A percentile compares a stretch with the other conserved stretches of the same genome.
phyloP scores from a whole-genome alignment of 192 early-diverging fungal species.

The Podila minutissima region DNA sequence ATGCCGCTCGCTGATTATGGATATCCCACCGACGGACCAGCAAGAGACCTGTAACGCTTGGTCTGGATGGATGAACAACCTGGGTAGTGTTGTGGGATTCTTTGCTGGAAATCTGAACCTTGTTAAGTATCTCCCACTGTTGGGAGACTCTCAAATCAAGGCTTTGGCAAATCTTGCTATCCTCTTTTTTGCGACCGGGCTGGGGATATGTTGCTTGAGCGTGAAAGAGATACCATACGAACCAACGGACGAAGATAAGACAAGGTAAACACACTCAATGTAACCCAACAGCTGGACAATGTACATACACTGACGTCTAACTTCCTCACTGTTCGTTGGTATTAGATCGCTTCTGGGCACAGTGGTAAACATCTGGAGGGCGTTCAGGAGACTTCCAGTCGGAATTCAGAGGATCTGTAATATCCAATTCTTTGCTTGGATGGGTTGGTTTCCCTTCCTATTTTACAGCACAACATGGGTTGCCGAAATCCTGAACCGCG shows the following conservation, averaged over 20 bases:
- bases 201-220: slow-evolving; percentile 75
- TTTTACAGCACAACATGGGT: slow-evolving; percentile 89
- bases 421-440: slow-evolving; percentile 95
- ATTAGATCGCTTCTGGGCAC: slow-evolving; percentile 55
- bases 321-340: slow-evolving; percentile 11
- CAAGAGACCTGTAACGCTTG: slow-evolving; percentile 87
- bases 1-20: slow-evolving; percentile 87
- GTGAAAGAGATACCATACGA: slow-evolving; percentile 59
- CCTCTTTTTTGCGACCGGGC: slow-evolving; percentile 62
- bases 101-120: slow-evolving; percentile 88
- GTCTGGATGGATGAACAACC: slow-evolving; percentile 86
- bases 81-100: slow-evolving; percentile 88
- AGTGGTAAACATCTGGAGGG: slow-evolving; percentile 61
- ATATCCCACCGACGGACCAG: slow-evolving; percentile 79
- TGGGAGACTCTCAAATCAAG: slow-evolving; percentile 83
- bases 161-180: slow-evolving; percentile 81
- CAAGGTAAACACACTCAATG: slow-evolving; percentile 18
- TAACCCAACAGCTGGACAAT: neutral
- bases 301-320: neutral
- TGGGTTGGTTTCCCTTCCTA: slow-evolving; percentile 97
- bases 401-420: slow-evolving; percentile 83
- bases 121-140: slow-evolving; percentile 65
- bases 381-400: slow-evolving; percentile 71
- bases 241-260: slow-evolving; percentile 28
- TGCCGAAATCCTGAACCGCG: slow-evolving; percentile 60